Base-by-base conservation (phyloP, 495 filamentous ascomycete species). In the Penicillium verhagenii region DNA sequence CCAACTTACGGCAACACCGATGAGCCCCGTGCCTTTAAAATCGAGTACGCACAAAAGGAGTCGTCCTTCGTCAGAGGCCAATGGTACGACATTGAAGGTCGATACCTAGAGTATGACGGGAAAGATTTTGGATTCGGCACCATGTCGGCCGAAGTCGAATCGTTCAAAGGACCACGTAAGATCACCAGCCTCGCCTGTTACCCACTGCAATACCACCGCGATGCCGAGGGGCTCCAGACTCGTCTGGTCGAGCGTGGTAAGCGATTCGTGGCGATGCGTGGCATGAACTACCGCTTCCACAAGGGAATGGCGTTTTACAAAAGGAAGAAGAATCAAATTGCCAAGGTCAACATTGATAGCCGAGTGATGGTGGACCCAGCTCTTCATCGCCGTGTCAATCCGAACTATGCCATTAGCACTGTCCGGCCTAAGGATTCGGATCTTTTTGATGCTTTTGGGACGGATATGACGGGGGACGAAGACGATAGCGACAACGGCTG, bases 281-380 rank as follows among this genome's bases (percentile, higher is more conserved):
- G 92, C 19, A 90, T 92, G 79, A 86, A 93, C 61, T 96, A 96
- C 71, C 87, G 86, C 57, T 87, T 82, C 67, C 88, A 92, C 70
- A 86, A 93, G 49, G 92, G 79, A 13, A 80, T 82, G 77, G 92
- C 88, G 0, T 96, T 90, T 66, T 81, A 83, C 71, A 93, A 94
- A 76, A 91, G 89, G 72, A 90, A 90, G 76, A 83, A 85, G 55
- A 70, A 80, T 2, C 54, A 56, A 43, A 78, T 95, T 23, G 78
- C 86, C 69, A 96, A 94, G 68, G 84, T 96, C 73, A 92, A 92
- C 54, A 88, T 95, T 73, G 95, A 96, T 58, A 88, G 90, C 26
- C 85, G 92, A 44, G 84, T 96, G 56, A 96, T 96, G 92, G 80
- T 96, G 33, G 92, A 97, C 64, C 88, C 92, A 0, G 85, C 85